Evolutionary conservation across 1,284 basidiomycete species (phyloP), one percentile per base, ranked within the genome.

Genomic region (Irpex sp.): DNA sequence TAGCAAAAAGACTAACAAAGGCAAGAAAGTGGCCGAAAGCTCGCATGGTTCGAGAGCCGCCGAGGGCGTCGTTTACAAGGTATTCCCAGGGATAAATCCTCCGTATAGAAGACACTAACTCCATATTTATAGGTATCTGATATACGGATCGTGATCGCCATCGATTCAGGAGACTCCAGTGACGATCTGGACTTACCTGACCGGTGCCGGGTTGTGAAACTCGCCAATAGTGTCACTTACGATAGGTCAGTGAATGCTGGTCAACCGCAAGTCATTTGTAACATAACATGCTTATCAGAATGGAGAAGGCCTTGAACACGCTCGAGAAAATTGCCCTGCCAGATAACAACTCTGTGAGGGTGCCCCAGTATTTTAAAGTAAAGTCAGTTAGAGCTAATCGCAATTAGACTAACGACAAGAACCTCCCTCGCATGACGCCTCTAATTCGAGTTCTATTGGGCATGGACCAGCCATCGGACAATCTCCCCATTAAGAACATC

Each of bases 161-260:
- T 93, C 17, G 87, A 92, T 69, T 76, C 81, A 21, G 79, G 83
- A 19, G 85, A 87, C 60, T 78, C 81, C 9, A 70, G 68, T 43
- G 85, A 87, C 59, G 89, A 91, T 46, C 74, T 93, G 5, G 91
- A 94, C 66, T 74, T 97, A 0, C 94, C 95, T 1, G 93, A 95
- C 67, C 80, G 91, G 49, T 91, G 93, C 72, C 81, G 93, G 13
- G 76, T 97, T 64, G 76, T 97, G 59, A 97, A 97, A 74, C 81
- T 97, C 1, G 95, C 94, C 4, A 97, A 97, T 70, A 94, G 89
- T 57, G 88, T 92, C 8, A 97, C 96, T 0, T 96, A 92, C 71
- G 94, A 97, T 70, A 84, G 95, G 92, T 90, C 70, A 54, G 49
- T 19, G 15, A n/a, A 17, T 50, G 8, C 7, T 70, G 60, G 21